Conservation (phyloP, 2,329 filamentous ascomycete species). For the Emericellopsis cladophorae region DNA sequence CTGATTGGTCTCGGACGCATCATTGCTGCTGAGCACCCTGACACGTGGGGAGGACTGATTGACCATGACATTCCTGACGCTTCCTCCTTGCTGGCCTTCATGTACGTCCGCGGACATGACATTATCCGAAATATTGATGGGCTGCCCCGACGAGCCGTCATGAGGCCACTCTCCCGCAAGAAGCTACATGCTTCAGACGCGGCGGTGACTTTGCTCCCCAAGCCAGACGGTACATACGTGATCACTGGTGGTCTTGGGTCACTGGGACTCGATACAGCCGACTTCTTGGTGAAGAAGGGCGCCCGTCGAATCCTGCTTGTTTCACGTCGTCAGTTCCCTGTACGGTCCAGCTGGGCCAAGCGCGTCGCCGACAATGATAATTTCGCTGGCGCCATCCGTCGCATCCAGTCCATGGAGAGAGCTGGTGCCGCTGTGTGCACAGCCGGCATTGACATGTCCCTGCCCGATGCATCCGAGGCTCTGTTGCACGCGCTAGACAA, state of each 20-base stretch:
- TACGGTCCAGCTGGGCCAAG: neutral
- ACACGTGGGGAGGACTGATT: neutral
- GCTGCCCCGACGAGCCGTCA: neutral
- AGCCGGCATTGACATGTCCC: neutral
- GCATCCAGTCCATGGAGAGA: neutral
- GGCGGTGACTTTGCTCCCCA: neutral
- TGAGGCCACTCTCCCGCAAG: neutral
- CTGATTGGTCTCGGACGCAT: neutral
- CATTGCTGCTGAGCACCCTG: neutral
- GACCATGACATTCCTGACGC: neutral
- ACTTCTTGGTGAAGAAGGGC: constrained; percentile 9
- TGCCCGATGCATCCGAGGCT: neutral
- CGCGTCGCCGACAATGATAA: neutral
- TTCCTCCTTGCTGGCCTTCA: neutral
- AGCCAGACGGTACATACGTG: constrained; percentile 6
- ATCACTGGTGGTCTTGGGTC: constrained; percentile 10
- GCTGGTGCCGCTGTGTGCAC: neutral
- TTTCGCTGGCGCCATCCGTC: neutral
- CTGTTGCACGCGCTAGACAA: neutral
- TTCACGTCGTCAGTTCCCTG: neutral
- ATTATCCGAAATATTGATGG: neutral
- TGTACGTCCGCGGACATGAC: neutral
- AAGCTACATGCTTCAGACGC: neutral
- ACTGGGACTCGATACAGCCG: constrained; percentile 7
- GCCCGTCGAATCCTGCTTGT: constrained; percentile 14